Evolutionary conservation across 2,329 filamentous ascomycete genomes (phyloP), one percentile per base, ranked within the genome.

Genomic region (Malbranchea zuffiana): DNA sequence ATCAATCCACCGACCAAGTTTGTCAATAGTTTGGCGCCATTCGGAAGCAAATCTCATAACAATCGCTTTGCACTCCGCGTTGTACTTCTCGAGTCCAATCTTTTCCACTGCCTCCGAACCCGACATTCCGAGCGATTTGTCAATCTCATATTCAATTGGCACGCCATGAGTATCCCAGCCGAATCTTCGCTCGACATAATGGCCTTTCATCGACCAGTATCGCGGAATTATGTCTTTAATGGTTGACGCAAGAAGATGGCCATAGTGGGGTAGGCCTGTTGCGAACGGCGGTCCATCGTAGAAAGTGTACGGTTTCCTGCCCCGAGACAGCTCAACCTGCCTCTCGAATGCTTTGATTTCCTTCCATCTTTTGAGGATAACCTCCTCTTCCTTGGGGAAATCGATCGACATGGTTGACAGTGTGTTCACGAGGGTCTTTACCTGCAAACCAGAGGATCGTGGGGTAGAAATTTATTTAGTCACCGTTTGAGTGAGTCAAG

Each of bases 161-260:
- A 96, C 71, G 43, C 88, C 88, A 56, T 95, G 88, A 1, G 87
- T 85, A 57, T 95, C 88, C 88, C 88, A 95, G 36, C 88, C 88
- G 49, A 95, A 95, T 41, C 87, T 75, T 47, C 88, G 75, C 66
- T 90, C 84, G 35, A 95, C 87, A 65, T 93, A 82, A 56, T 79
- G 83, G 11, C 88, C 88, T 58, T 92, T 92, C 87, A 94, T 94
- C 35, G 86, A 86, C 85, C 87, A 95, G 62, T 95, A 96, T 50
- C 88, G 72, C 6, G 88, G 86, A 48, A 96, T 93, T 43, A 94
- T 90, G 60, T 95, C 88, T 63, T 96, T 95, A 66, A 95, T 94
- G 33, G 87, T 95, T 13, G 85, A 93, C 24, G 88, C 82, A 47
- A 93, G 71, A 36, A 93, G 66, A 62, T 93, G 85, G 40, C 79